These are phyloP conservation scores for Apiospora hydei DNA, from an alignment of 2,329 filamentous ascomycete species.

Conservation along the genomic window DNA sequence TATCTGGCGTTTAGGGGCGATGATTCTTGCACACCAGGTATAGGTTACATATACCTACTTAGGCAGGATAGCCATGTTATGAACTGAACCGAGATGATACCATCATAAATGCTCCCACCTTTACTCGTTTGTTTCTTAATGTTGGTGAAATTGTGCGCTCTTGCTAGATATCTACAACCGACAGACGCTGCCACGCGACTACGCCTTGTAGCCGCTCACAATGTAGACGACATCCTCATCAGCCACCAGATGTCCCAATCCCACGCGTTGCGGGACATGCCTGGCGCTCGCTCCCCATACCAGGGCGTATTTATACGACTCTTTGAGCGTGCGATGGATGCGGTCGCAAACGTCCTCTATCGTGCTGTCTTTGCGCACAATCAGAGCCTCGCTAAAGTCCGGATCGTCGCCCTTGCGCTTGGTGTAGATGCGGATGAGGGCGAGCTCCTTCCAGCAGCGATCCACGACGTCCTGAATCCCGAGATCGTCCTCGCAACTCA, in stretches of 20 bases:
- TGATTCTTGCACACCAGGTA: constrained; percentile 6
- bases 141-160: not conserved
- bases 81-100: constrained; percentile 16
- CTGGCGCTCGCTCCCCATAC: constrained; percentile 97
- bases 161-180: not conserved
- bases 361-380: constrained; percentile 85
- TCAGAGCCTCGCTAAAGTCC: constrained; percentile 88
- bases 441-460: constrained; percentile 91
- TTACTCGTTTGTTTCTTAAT: not conserved
- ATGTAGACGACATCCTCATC: constrained; percentile 76
- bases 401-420: constrained; percentile 94
- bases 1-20: constrained; percentile 19
- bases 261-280: constrained; percentile 93
- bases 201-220: constrained; percentile 69
- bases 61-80: constrained; percentile 13
- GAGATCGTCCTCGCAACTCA: constrained; percentile 95
- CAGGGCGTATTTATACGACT: constrained; percentile 97
- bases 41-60: constrained; percentile 16
- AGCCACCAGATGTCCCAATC: constrained; percentile 79
- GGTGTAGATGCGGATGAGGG: constrained; percentile 91
- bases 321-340: constrained; percentile 92
- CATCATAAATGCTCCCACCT: not conserved
- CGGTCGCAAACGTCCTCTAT: constrained; percentile 98
- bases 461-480: constrained; percentile 95
- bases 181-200: not conserved